Evolutionary conservation across 495 filamentous ascomycete genomes (phyloP), one percentile per base, ranked within the genome.

Genomic region (Penicillium diatomitis): DNA sequence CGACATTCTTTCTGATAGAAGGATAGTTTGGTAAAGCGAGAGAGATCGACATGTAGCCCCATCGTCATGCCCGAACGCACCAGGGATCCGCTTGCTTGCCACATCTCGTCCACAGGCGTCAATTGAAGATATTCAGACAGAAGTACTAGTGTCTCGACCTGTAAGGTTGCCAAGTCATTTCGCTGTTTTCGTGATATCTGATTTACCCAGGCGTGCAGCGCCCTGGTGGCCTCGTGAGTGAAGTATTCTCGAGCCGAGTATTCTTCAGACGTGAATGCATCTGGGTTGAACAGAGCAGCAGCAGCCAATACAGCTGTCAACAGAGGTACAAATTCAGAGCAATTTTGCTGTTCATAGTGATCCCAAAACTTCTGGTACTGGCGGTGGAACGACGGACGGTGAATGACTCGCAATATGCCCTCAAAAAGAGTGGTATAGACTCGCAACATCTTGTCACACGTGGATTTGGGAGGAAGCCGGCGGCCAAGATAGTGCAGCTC

Each of bases 41-140:
- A 62, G 0, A 77, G 75, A 48, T 83, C 76, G 3, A 73, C 65
- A 50, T 85, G 81, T 12, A 84, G 66, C 6, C 81, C 82, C 63
- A 84, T 78, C 11, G 70, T 68, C 56, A 83, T 74, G 7, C 80
- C 80, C 5, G 69, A 72, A 35, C 81, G 69, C 5, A 83, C 55
- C 1, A 84, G 54, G 2, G 69, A 55, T 0, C 82, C 81, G 4
- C 73, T 73, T 7, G 70, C 69, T 32, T 75, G 73, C 81, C 81
- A 85, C 41, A 76, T 59, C 20, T 77, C 69, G 28, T 62, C 62
- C 2, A 49, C 33, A 4, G 74, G 61, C 9, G 71, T 58, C 10
- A 71, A 57, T 0, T 64, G 55, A 7, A 82, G 57, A 38, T 71
- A 73, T n/a, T 70, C 63, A 2, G 74, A 57, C 39, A 79, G 70